Percentiles rank a stretch among this genome's conserved stretches.
Evolutionary conservation across 1,139 yeast species (phyloP).

Genomic region (Blastobotrys serpentis): DNA sequence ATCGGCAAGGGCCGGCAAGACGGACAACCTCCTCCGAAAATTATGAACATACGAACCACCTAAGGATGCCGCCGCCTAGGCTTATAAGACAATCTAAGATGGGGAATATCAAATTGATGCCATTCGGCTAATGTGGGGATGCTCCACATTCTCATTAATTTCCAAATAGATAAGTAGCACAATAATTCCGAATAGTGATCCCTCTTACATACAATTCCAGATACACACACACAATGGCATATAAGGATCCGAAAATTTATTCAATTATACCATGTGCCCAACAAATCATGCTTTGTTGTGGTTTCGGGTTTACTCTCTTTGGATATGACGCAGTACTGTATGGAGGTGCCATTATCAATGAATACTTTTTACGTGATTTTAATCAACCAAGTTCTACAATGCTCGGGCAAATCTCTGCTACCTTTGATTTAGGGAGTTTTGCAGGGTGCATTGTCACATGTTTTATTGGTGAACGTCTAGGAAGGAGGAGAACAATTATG

Average conservation of each 20-base stretch:
- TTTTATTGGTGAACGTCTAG: conserved; percentile 24
- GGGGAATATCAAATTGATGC: no score
- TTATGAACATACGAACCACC: no score
- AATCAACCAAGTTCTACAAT: conserved; percentile 18
- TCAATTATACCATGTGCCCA: conserved; percentile 3
- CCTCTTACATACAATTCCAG: no score
- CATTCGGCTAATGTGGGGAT: conserved; percentile 1
- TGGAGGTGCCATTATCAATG: conserved; percentile 18
- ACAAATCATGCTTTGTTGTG: conserved; percentile 12
- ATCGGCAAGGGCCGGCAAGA: neutral
- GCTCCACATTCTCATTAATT: no score
- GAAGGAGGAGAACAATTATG: conserved; percentile 11
- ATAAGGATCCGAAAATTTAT: neutral
- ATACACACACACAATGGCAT: neutral
- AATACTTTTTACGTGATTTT: conserved; percentile 14
- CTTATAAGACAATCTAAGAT: no score
- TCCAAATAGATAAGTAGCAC: no score
- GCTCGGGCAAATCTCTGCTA: conserved; percentile 20
- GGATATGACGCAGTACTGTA: conserved; percentile 19
- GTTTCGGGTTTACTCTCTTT: conserved; percentile 16
- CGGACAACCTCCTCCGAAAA: neutral
- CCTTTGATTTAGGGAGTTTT: conserved; percentile 20
- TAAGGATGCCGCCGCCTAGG: no score
- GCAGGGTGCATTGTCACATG: conserved; percentile 13
- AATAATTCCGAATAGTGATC: no score